phyloP scores from a whole-genome alignment of 2,329 filamentous ascomycete genomes.

The Xylaria sp. region DNA sequence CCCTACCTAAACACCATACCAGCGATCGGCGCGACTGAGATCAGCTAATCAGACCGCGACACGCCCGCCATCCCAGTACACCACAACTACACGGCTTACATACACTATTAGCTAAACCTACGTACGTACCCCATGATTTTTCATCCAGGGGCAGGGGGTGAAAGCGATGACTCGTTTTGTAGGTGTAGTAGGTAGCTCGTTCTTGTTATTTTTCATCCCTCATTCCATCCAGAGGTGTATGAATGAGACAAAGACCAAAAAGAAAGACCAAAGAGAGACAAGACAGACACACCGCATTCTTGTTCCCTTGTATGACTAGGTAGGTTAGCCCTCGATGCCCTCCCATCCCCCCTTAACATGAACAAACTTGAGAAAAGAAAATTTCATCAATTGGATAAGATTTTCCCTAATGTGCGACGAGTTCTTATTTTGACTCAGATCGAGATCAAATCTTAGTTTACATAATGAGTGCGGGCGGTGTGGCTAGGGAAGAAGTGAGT shows the following conservation, averaged over 20 bases:
- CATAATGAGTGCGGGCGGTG: too few relatives aligned
- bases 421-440: background rate
- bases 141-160: too few relatives aligned
- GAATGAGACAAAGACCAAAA: slow-evolving; percentile 21
- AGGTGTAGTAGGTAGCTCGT: slow-evolving; percentile 3
- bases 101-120: background rate
- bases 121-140: slow-evolving; percentile 24
- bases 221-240: slow-evolving; percentile 5
- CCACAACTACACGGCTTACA: background rate
- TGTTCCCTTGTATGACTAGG: slow-evolving; percentile 12
- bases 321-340: slow-evolving; percentile 14
- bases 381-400: slow-evolving; percentile 7
- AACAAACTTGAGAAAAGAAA: slow-evolving; percentile 10
- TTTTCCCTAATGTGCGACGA: background rate
- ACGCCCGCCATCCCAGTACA: slow-evolving; percentile 28
- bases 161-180: slow-evolving; percentile 5
- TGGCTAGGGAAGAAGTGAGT: background rate
- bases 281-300: slow-evolving; percentile 5
- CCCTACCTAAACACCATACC: slow-evolving; percentile 17
- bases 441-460: too few relatives aligned
- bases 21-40: slow-evolving; percentile 25
- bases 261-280: background rate
- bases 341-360: background rate
- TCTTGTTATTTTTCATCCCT: background rate
- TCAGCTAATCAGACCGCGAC: slow-evolving; percentile 39